phyloP scores from a whole-genome alignment of 78 protist species.

The Capsaspora owczarzaki region DNA sequence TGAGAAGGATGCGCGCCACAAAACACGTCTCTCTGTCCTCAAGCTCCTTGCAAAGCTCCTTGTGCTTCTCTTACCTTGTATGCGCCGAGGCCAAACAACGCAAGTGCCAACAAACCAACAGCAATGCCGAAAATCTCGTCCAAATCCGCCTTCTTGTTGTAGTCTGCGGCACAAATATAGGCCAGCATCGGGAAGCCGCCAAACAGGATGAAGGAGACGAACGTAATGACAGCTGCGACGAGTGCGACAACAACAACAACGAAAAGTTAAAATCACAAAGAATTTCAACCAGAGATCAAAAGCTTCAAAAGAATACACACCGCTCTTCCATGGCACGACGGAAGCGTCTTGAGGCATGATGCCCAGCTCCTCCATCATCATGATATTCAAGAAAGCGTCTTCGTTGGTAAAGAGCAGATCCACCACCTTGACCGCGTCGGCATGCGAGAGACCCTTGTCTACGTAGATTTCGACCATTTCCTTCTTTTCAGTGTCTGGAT shows the following conservation, averaged over 20 bases:
- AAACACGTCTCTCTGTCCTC: no score
- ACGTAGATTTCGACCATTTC: slow-evolving; percentile 52
- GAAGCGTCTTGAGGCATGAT: slow-evolving; percentile 25
- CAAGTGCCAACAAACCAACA: no score
- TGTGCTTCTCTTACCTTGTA: no score
- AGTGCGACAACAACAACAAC: no score
- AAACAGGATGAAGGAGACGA: slow-evolving; percentile 14
- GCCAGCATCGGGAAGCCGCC: slow-evolving; percentile 24
- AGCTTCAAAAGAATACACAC: no score
- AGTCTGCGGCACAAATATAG: neutral
- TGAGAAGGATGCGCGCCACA: no score
- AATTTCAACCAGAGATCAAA: no score
- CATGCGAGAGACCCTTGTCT: slow-evolving; percentile 40
- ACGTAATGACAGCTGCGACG: neutral
- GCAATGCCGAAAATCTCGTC: no score
- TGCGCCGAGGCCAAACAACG: no score
- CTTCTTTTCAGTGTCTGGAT: slow-evolving; percentile 40
- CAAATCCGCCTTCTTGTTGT: no score
- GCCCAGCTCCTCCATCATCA: slow-evolving; percentile 47
- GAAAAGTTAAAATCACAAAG: no score
- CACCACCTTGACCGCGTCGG: slow-evolving; percentile 33
- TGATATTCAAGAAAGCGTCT: slow-evolving; percentile 12
- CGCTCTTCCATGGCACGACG: slow-evolving; percentile 13
- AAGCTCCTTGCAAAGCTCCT: no score
- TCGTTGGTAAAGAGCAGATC: neutral